Conservation (phyloP, 2,329 filamentous ascomycete species). For the Aspergillus sp. region DNA sequence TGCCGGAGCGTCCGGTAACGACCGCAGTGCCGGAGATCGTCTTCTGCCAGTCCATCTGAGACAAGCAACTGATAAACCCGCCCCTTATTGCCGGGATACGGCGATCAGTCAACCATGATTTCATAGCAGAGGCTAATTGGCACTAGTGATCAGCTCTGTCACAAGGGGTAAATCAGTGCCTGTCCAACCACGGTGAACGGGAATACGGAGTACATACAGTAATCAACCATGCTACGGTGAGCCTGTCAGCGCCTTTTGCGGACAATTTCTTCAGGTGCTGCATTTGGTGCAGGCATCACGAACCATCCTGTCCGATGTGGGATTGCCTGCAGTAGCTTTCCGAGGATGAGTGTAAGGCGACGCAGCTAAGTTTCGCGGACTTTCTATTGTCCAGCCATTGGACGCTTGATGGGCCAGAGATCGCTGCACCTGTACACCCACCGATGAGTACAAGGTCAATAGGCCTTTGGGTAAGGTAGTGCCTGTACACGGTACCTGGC, state of each 20-base stretch:
- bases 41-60: background rate
- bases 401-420: background rate
- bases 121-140: background rate
- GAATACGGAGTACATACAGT: background rate
- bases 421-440: too few species aligned
- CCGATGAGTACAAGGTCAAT: too few species aligned
- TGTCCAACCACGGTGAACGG: background rate
- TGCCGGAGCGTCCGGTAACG: background rate
- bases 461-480: background rate
- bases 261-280: background rate
- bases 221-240: background rate
- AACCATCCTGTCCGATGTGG: background rate
- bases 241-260: background rate
- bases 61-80: conserved; percentile 1
- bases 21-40: conserved; percentile 1
- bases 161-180: background rate
- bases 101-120: background rate
- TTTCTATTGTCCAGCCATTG: background rate
- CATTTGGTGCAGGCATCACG: background rate
- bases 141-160: background rate
- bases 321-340: background rate
- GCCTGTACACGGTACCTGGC: background rate
- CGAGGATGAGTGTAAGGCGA: background rate
- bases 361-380: background rate
- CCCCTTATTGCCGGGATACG: background rate